Conservation (phyloP, 306 rosid species). For the Betula pendula region DNA sequence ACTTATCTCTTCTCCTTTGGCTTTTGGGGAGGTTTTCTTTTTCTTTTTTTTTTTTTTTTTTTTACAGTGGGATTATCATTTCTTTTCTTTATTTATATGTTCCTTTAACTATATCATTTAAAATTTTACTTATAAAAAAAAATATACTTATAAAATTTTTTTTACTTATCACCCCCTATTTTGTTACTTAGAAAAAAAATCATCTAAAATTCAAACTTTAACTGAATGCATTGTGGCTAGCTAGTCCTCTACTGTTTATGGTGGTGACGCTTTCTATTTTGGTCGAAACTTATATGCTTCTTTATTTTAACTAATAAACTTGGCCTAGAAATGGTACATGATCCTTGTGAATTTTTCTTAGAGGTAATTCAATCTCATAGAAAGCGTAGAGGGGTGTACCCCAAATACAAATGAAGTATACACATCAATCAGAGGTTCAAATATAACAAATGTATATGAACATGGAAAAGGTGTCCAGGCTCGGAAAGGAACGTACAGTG, state of each 20-base stretch:
- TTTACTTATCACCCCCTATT: too few relatives aligned
- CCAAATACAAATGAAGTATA: too few relatives aligned
- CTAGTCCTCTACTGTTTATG: background rate
- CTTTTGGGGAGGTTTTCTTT: background rate
- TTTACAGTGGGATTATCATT: background rate
- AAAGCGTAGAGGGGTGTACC: too few relatives aligned
- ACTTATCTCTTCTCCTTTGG: background rate
- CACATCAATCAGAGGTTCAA: slow-evolving; percentile 1
- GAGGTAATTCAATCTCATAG: too few relatives aligned
- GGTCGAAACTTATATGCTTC: background rate
- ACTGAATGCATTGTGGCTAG: background rate
- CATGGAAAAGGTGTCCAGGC: slow-evolving; percentile 21
- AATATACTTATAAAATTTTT: too few relatives aligned
- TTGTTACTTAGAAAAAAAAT: too few relatives aligned
- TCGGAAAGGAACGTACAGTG: slow-evolving; percentile 67
- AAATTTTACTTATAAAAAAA: too few relatives aligned
- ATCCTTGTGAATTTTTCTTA: background rate
- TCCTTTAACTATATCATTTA: background rate
- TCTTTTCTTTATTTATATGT: background rate
- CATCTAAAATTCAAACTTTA: background rate
- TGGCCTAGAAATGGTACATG: background rate
- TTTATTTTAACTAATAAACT: background rate
- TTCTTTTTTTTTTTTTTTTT: too few relatives aligned
- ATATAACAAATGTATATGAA: background rate
- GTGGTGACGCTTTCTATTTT: background rate